These are phyloP conservation scores for Melastoma candidum DNA, from an alignment of 441 rosid species.

Conservation along the genomic window DNA sequence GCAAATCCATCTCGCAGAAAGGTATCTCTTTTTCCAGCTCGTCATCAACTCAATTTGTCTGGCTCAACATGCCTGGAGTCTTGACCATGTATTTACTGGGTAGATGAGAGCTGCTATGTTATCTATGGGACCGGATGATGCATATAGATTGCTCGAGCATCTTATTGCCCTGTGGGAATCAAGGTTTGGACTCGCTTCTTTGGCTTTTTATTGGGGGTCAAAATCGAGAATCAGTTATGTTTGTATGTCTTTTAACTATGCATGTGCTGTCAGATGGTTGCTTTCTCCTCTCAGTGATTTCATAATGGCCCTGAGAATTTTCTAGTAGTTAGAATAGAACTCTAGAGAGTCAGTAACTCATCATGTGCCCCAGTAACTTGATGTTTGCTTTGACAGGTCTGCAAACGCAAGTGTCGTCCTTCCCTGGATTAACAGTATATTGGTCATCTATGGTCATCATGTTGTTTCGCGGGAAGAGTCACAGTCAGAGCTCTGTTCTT, in stretches of 20 bases:
- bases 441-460: slow-evolving; percentile 57
- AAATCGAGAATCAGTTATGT: neutral
- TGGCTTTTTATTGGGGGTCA: slow-evolving; percentile 1
- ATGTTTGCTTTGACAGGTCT: slow-evolving; percentile 38
- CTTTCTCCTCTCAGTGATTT: no score
- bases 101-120: slow-evolving; percentile 64
- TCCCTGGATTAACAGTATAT: slow-evolving; percentile 72
- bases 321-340: neutral
- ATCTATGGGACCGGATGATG: slow-evolving; percentile 57
- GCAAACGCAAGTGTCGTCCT: slow-evolving; percentile 41
- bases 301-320: no score
- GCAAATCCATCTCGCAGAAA: slow-evolving; percentile 56
- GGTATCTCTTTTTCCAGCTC: slow-evolving; percentile 30
- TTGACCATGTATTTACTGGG: neutral
- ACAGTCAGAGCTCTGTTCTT: slow-evolving; percentile 36
- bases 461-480: slow-evolving; percentile 40
- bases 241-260: slow-evolving; percentile 1
- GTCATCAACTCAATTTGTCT: neutral
- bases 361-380: slow-evolving; percentile 5
- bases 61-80: neutral
- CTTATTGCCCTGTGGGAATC: slow-evolving; percentile 74
- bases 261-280: neutral
- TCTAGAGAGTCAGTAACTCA: neutral
- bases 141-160: slow-evolving; percentile 48
- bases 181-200: slow-evolving; percentile 39